Base-by-base conservation (phyloP, 345 rosid species). In the thale cress (Arabidopsis thaliana) region DNA sequence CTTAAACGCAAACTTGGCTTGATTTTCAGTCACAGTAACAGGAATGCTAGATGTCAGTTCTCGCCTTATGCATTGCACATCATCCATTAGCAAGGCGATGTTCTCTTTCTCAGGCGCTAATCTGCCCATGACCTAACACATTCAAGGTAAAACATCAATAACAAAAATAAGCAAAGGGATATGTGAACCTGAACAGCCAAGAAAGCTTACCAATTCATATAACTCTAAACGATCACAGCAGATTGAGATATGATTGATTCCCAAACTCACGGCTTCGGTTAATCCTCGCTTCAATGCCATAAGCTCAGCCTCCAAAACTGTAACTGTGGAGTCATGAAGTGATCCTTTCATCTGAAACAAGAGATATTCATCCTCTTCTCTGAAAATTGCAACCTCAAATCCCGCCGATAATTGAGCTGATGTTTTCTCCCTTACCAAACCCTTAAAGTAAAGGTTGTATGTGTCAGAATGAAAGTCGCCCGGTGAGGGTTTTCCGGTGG, bases 231-330 rank as follows among this genome's bases (percentile, higher is more conserved):
- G 7, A 56, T 56, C 40, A 10, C 40, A 32, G 40, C n/a, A 56
- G 8, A 56, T 56, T 32, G 40, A 32, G 11, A 56, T 32, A 32
- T 56, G 40, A 4, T 14, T 8, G 23, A 56, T 56, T 40, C 60
- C 60, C 3, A 56, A 56, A 32, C 6, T 14, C 60, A 33, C 60
- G 22, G 40, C 37, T 56, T 56, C 14, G 13, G 2, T 8, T 50
- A 50, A 2, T 23, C 56, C 32, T 9, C 5, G 30, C 56, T 50
- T 50, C 7, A 50, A 9, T 3, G 56, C 56, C 6, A 50, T 50
- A 50, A 50, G 32, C 56, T 50, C 56, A 23, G 32, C 55, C 55
- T 23, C 55, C 55, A 22, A 46, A 46, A n/a, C 51, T 46, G 51
- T 46, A 16, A 46, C 2, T 0, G 4, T 0, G 3, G 51, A 16